phyloP scores from a whole-genome alignment of 164 flowering plant species.

The Houttuynia cordata region DNA sequence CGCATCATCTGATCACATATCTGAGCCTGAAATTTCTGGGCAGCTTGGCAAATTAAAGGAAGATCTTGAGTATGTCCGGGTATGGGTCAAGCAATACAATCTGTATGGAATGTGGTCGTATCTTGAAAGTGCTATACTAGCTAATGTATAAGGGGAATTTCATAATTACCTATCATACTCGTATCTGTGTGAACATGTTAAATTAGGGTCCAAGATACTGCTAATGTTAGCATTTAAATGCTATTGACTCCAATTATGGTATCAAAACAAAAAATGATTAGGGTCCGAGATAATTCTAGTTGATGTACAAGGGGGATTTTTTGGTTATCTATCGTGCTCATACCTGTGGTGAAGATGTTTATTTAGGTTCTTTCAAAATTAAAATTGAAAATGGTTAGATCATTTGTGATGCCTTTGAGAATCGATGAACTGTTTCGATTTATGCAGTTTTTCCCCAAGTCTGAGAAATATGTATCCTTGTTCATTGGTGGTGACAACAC shows the following conservation, averaged over 20 bases:
- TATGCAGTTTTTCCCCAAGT: conserved; percentile 94
- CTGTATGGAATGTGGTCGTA: neutral
- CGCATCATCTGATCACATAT: conserved; percentile 42
- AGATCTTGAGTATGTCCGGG: conserved; percentile 97
- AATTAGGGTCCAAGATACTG: too few species aligned
- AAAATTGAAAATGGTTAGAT: too few species aligned
- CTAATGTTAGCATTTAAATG: too few species aligned
- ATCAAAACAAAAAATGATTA: too few species aligned
- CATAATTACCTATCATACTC: neutral
- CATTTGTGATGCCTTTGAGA: too few species aligned
- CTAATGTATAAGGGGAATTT: neutral
- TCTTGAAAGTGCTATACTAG: neutral
- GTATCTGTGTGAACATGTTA: neutral
- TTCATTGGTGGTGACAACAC: conserved; percentile 69
- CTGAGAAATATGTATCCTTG: conserved; percentile 82
- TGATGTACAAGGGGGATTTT: too few species aligned
- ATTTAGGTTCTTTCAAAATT: too few species aligned
- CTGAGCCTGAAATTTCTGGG: conserved; percentile 44
- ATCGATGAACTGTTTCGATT: too few species aligned
- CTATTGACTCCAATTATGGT: too few species aligned
- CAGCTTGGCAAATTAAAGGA: conserved; percentile 75
- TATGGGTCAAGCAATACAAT: conserved; percentile 7
- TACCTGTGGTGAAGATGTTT: too few species aligned
- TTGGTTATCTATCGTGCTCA: too few species aligned
- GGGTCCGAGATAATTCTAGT: too few species aligned